Base-by-base conservation (phyloP, 1,139 yeast genomes). In the Sugiyamaella pinicola region DNA sequence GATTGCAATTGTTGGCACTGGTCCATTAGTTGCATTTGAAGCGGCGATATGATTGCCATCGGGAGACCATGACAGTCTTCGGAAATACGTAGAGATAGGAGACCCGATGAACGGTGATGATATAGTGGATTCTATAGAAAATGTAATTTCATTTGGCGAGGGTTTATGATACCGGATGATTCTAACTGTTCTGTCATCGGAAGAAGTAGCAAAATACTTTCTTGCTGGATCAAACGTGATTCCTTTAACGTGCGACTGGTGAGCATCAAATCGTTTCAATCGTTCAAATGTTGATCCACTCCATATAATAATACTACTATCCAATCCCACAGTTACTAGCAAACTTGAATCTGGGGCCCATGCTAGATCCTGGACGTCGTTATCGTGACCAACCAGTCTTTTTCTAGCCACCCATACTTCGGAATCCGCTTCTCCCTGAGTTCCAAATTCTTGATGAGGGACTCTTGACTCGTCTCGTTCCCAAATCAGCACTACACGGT, bases 221-320 rank as follows among this genome's bases (percentile, higher is more conserved):
- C 90, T 91, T 1, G 99, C 99, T 0, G 98, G 99, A 67, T 93
- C 99, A 69, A 93, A 93, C 0, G 93, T 93, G 10, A 93, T 87
- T 49, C 99, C 99, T 69, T 93, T 93, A 33, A 95, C 98, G 75
- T 89, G 93, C 3, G 96, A 86, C 66, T 89, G 96, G 69, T 95
- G 99, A 24, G 90, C 85, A 65, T 93, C 96, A 60, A 91, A 85
- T 41, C 96, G 74, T 66, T 90, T 89, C 52, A 93, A 81, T 61
- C 88, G 82, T 67, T 93, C 98, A 72, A 93, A 93, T 0, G 96
- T 93, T 2, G 82, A 71, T 1, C 96, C 99, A 64, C 85, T 88
- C 98, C 99, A 95, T 10, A 95, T 84, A 46, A 93, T 86, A 50
- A 93, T 87, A 51, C 91, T 85, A 63, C 97, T 77, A 70, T 93